A percentile compares a stretch with the other conserved stretches of the same genome.
phyloP scores from a whole-genome alignment of 139 green algal genomes.

The Chlorella sp. region DNA sequence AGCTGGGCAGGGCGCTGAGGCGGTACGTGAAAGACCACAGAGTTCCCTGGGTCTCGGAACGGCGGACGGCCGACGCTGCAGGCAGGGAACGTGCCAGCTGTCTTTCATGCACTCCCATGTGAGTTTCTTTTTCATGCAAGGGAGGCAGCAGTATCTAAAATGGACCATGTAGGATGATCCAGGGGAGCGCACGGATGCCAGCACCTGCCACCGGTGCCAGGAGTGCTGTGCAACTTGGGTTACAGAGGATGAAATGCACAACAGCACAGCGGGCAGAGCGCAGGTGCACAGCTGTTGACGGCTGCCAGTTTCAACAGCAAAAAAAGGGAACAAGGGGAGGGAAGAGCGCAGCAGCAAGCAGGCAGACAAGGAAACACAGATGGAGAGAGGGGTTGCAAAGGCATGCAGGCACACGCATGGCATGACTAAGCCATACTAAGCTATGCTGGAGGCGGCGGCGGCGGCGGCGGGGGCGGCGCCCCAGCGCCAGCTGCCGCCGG shows the following conservation, averaged over 20 bases:
- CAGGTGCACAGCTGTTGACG: neutral
- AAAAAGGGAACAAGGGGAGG: neutral
- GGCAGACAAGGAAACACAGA: neutral
- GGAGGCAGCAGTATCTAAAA: no score
- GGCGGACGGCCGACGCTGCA: no score
- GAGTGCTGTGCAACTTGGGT: no score
- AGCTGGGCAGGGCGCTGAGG: neutral
- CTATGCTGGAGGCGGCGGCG: neutral
- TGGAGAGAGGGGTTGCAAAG: neutral
- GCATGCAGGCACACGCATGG: no score
- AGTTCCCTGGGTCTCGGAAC: no score
- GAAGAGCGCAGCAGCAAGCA: neutral
- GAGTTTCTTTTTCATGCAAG: no score
- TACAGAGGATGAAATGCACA: neutral
- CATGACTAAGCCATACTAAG: no score
- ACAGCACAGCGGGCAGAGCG: neutral
- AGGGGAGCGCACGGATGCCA: no score
- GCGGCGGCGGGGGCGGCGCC: neutral
- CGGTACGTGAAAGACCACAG: neutral
- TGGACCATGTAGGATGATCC: no score
- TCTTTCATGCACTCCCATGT: no score
- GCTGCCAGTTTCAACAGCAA: neutral
- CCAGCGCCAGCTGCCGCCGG: neutral
- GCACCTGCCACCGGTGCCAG: no score
- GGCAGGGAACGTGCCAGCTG: no score